phyloP scores from a whole-genome alignment of 164 flowering plant genomes.

The Tinospora cordifolia region DNA sequence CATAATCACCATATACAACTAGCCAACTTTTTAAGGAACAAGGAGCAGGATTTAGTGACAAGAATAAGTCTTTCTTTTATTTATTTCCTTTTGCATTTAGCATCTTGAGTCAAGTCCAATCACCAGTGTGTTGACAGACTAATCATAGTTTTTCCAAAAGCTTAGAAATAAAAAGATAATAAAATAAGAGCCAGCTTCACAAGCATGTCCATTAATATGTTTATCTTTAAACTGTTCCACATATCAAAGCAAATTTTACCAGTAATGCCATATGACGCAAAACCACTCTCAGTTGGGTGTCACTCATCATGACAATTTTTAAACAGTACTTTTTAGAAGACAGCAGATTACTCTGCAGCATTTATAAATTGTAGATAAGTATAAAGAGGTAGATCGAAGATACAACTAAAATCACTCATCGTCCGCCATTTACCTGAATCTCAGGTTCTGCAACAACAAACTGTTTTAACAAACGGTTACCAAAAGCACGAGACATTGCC shows the following conservation, averaged over 20 bases:
- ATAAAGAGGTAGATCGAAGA: not conserved
- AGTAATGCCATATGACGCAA: not conserved
- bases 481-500: constrained; percentile 99
- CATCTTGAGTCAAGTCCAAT: not conserved
- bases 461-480: constrained; percentile 88
- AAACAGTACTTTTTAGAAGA: not conserved
- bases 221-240: not conserved
- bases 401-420: not conserved
- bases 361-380: not conserved
- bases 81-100: not conserved
- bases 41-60: not conserved
- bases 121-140: not conserved
- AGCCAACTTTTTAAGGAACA: not conserved
- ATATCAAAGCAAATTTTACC: not conserved
- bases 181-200: not conserved
- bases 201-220: not conserved
- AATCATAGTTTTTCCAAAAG: not conserved
- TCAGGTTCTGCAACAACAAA: constrained; percentile 98
- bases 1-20: no score
- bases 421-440: constrained; percentile 60
- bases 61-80: not conserved
- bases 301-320: not conserved
- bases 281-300: not conserved
- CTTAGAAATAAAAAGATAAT: not conserved
- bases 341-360: not conserved